These are phyloP conservation scores for Globisporangium spinosum DNA, from an alignment of 352 stramenopile genomes.

Conservation along the genomic window DNA sequence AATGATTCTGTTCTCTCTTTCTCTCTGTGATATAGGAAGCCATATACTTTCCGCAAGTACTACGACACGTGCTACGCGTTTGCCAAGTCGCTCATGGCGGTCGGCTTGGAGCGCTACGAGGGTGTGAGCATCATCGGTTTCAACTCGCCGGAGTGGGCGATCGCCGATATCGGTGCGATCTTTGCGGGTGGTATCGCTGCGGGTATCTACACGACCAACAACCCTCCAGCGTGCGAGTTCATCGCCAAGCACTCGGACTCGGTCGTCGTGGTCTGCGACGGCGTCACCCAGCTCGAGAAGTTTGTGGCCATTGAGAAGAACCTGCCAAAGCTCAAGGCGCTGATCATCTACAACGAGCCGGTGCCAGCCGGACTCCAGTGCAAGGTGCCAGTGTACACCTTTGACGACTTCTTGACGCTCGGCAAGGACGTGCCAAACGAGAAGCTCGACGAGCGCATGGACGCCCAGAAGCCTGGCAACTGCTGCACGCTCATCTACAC, in stretches of 20 bases:
- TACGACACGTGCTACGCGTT: conserved; percentile 75
- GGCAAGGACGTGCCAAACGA: conserved; percentile 61
- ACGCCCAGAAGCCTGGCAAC: conserved; percentile 75
- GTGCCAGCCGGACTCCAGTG: conserved; percentile 69
- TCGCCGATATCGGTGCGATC: conserved; percentile 91
- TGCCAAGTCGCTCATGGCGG: conserved; percentile 71
- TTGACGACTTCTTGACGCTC: conserved; percentile 76
- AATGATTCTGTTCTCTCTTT: conserved; percentile 6
- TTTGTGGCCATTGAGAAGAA: conserved; percentile 87
- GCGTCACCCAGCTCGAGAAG: conserved; percentile 92
- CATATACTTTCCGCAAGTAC: conserved; percentile 70
- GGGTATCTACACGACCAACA: conserved; percentile 97
- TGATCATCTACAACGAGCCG: conserved; percentile 91
- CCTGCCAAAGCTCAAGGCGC: conserved; percentile 89
- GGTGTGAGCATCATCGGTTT: conserved; percentile 89
- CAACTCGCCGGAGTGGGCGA: conserved; percentile 92
- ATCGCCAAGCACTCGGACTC: conserved; percentile 93
- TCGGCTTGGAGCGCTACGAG: conserved; percentile 71
- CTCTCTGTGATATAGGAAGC: conserved; percentile 31
- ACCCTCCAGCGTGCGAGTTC: conserved; percentile 87
- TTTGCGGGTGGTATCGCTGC: conserved; percentile 89
- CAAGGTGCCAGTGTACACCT: conserved; percentile 70
- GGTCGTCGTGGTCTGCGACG: conserved; percentile 91
- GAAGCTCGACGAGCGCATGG: conserved; percentile 69
- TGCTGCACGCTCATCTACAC: conserved; percentile 94